phyloP scores from a whole-genome alignment of 805 yeast species.

The Candida endomychidarum region DNA sequence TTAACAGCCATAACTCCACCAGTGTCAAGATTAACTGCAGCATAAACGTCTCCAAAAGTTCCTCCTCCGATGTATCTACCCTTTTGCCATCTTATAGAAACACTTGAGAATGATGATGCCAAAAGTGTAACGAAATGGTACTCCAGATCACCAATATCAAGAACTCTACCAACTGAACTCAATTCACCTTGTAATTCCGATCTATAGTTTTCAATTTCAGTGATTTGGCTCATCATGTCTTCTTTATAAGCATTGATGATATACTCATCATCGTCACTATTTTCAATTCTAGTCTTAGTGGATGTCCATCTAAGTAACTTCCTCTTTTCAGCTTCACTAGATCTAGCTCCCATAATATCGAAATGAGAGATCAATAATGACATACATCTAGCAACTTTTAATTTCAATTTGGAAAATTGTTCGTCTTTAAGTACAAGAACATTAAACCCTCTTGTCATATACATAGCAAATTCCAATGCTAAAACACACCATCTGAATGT shows the following conservation, averaged over 20 bases:
- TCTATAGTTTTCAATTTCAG: conserved; percentile 59
- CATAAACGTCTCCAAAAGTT: conserved; percentile 90
- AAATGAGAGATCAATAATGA: conserved; percentile 90
- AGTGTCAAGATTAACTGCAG: conserved; percentile 88
- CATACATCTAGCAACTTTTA: conserved; percentile 92
- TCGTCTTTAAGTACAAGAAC: conserved; percentile 76
- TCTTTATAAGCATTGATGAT: conserved; percentile 54
- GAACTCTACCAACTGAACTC: conserved; percentile 74
- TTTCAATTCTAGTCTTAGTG: conserved; percentile 53
- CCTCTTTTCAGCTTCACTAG: conserved; percentile 64
- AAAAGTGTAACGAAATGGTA: conserved; percentile 82
- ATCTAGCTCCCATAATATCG: conserved; percentile 97
- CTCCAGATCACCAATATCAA: conserved; percentile 84
- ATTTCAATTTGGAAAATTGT: conserved; percentile 68
- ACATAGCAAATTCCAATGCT: conserved; percentile 95
- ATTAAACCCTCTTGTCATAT: conserved; percentile 86
- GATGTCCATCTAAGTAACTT: conserved; percentile 54
- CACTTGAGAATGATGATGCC: conserved; percentile 85
- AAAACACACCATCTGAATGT: conserved; percentile 96
- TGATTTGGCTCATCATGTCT: conserved; percentile 65
- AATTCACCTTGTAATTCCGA: conserved; percentile 40
- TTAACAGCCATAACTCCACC: conserved; percentile 98
- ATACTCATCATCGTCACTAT: conserved; percentile 39
- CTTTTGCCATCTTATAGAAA: conserved; percentile 96
- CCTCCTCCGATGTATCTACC: conserved; percentile 94